A percentile compares a stretch with the other conserved stretches of the same genome.
Conservation (phyloP, 768 basidiomycete genomes). For the Glaciozyma martinii region DNA sequence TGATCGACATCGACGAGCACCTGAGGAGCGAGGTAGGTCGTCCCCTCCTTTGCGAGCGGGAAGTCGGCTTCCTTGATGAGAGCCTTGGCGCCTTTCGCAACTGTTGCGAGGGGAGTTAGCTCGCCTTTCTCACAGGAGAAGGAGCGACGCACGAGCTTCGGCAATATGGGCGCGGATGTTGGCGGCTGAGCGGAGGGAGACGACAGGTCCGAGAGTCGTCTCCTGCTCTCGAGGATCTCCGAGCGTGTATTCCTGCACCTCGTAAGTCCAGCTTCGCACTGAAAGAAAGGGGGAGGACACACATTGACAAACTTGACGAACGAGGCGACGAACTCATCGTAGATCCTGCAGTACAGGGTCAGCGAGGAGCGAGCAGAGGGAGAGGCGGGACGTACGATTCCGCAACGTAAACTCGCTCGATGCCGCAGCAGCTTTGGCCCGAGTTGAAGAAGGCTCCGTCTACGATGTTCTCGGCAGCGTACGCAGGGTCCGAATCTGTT, state of each 20-base stretch:
- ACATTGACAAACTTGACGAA: slow-evolving; percentile 70
- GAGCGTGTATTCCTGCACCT: slow-evolving; percentile 60
- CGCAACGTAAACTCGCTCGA: slow-evolving; percentile 88
- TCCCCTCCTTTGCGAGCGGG: slow-evolving; percentile 55
- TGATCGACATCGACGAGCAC: slow-evolving; percentile 85
- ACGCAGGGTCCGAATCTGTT: slow-evolving; percentile 55
- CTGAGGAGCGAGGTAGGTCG: slow-evolving; percentile 81
- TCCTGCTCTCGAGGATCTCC: slow-evolving; percentile 69
- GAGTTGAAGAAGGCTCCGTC: slow-evolving; percentile 97
- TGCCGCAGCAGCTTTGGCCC: slow-evolving; percentile 89
- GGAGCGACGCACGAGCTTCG: slow-evolving; percentile 57
- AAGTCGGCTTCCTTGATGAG: slow-evolving; percentile 65
- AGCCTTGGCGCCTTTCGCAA: slow-evolving; percentile 67
- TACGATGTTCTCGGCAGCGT: slow-evolving; percentile 73
- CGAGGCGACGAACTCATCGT: slow-evolving; percentile 65
- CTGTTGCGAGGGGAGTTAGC: slow-evolving; percentile 31
- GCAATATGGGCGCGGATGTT: slow-evolving; percentile 75
- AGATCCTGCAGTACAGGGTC: slow-evolving; percentile 57
- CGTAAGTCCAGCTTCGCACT: too few species aligned
- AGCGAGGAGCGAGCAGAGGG: too few species aligned
- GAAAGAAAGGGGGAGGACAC: slow-evolving; percentile 5
- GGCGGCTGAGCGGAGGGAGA: slow-evolving; percentile 75
- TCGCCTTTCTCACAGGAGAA: not conserved
- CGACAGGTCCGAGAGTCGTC: slow-evolving; percentile 84
- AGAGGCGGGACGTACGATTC: not conserved